Evolutionary conservation across 495 filamentous ascomycete genomes (phyloP).

Genomic region (Xylaria sp.): DNA sequence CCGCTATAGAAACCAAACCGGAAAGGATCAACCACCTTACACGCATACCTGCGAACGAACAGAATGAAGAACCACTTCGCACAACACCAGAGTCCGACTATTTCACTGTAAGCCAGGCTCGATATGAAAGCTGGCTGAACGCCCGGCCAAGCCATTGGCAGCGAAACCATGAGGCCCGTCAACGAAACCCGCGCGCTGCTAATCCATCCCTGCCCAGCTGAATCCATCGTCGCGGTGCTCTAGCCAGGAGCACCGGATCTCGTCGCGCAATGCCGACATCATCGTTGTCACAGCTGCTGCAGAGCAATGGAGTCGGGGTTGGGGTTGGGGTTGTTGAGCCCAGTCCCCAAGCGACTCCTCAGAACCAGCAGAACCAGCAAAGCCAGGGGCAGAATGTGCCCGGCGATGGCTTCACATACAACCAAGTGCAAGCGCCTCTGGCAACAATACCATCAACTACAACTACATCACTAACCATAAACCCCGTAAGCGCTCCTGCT

Average conservation of each 20-base stretch:
- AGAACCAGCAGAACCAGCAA: not conserved
- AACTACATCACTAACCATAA: constrained; percentile 34
- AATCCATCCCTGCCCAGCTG: not conserved
- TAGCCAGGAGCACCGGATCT: not conserved
- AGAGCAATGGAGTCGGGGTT: not conserved
- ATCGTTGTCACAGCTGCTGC: constrained; percentile 24
- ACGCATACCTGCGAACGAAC: not conserved
- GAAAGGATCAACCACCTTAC: constrained; percentile 10
- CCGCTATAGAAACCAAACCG: not conserved
- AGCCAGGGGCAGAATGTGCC: not conserved
- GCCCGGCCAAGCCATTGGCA: constrained; percentile 19
- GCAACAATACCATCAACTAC: constrained; percentile 32
- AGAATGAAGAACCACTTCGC: constrained; percentile 1
- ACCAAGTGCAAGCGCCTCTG: constrained; percentile 9
- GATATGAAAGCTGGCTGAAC: constrained; percentile 11
- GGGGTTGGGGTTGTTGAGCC: not conserved
- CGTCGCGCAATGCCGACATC: constrained; percentile 19
- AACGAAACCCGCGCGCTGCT: not conserved
- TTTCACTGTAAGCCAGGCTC: not conserved
- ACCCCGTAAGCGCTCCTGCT: not conserved
- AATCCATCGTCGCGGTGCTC: not conserved
- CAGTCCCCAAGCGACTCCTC: not conserved
- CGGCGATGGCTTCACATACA: constrained; percentile 3
- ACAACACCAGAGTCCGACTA: not conserved
- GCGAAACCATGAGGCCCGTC: constrained; percentile 9